These are phyloP conservation scores for Micractinium sp. DNA, from an alignment of 139 green algal species.

Conservation along the genomic window DNA sequence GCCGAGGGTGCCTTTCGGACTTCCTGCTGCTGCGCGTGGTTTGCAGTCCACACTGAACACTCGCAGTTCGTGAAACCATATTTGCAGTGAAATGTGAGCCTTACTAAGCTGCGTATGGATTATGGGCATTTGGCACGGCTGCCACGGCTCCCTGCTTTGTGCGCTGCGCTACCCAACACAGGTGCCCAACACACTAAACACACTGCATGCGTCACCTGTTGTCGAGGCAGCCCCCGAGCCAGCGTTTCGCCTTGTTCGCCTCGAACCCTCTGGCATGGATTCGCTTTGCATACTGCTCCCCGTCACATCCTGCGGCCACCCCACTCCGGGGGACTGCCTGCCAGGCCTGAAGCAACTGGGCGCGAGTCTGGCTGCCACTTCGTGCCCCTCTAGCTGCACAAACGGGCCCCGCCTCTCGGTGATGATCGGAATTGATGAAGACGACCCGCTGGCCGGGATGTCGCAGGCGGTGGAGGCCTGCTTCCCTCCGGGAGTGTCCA, in stretches of 20 bases:
- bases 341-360: neutral
- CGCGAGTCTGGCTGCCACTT: neutral
- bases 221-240: neutral
- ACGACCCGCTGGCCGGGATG: neutral
- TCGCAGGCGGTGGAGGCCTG: neutral
- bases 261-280: neutral
- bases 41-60: no score
- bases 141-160: no score
- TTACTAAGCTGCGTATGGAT: no score
- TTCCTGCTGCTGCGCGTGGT: no score
- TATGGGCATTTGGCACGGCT: no score
- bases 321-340: neutral
- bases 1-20: no score
- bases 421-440: conserved; percentile 5
- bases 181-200: neutral
- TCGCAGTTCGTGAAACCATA: no score
- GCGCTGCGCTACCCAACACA: no score
- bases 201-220: neutral
- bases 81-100: no score
- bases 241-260: neutral
- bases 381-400: no score
- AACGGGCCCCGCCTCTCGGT: neutral
- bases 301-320: neutral
- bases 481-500: neutral
- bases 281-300: conserved; percentile 12